Evolutionary conservation across 176 grass and related monocot species (phyloP).

Genomic region (Bromus sterilis): DNA sequence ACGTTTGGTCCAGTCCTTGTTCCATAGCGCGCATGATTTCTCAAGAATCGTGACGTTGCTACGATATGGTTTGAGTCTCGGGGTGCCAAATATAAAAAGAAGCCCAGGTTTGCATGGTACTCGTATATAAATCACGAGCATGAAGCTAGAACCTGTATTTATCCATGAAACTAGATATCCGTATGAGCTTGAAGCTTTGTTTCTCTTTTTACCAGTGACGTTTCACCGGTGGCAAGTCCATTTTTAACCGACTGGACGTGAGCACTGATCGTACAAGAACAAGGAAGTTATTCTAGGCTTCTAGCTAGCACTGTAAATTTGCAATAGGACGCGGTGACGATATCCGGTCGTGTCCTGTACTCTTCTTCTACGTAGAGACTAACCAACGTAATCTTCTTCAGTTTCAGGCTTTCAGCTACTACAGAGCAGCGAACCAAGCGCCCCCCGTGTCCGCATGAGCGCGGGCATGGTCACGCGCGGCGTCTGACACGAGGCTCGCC

Average conservation of each 20-base stretch:
- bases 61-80: no score
- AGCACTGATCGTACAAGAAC: not conserved
- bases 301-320: not conserved
- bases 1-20: no score
- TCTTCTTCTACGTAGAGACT: not conserved
- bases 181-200: not conserved
- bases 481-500: constrained; percentile 10
- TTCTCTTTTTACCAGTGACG: no score
- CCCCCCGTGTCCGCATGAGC: not conserved
- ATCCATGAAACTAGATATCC: not conserved
- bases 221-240: no score
- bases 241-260: no score
- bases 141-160: not conserved
- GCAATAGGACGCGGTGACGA: not conserved
- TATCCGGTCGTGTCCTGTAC: not conserved
- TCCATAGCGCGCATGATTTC: no score
- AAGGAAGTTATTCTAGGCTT: not conserved
- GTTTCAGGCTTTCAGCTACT: no score
- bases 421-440: not conserved
- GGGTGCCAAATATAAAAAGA: not conserved
- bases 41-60: no score
- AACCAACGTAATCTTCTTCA: not conserved
- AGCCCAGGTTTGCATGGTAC: not conserved
- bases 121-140: not conserved
- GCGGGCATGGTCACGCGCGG: not conserved